These are phyloP conservation scores for Neurospora sp. DNA, from an alignment of 495 filamentous ascomycete genomes.

Conservation along the genomic window DNA sequence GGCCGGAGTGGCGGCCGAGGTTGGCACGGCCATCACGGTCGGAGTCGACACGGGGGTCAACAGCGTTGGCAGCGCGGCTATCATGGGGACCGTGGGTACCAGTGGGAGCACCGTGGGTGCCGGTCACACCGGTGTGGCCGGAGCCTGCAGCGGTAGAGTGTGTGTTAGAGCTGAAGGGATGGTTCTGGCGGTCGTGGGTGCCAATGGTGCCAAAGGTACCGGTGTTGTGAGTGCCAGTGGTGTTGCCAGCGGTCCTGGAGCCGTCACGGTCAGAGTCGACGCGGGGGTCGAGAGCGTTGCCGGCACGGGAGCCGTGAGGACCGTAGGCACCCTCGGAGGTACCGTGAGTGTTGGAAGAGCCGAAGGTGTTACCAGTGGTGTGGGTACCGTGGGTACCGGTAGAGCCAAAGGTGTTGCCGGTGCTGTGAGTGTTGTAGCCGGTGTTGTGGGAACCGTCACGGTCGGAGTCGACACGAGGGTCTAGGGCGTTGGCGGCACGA, in stretches of 20 bases:
- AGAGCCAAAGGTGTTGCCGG: constrained; percentile 1
- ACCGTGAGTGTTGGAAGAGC: constrained; percentile 1
- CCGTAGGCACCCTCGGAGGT: not conserved
- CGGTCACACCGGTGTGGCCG: constrained; percentile 22
- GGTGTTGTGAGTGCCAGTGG: constrained; percentile 7
- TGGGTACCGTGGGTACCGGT: not conserved
- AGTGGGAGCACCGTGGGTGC: constrained; percentile 16
- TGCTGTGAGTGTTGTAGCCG: constrained; percentile 9
- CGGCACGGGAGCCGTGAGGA: constrained; percentile 13
- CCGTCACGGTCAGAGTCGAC: constrained; percentile 30
- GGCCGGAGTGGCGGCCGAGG: constrained; percentile 10
- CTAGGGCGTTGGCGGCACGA: constrained; percentile 10
- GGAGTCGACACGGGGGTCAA: constrained; percentile 38
- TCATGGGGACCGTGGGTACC: constrained; percentile 36
- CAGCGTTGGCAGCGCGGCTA: constrained; percentile 46
- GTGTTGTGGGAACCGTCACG: not conserved
- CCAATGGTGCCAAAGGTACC: constrained; percentile 6
- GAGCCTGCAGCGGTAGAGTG: constrained; percentile 17
- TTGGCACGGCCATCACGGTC: constrained; percentile 29
- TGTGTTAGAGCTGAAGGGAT: constrained; percentile 8
- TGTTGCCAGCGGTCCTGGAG: constrained; percentile 8
- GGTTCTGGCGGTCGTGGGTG: not conserved
- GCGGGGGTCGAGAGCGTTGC: constrained; percentile 39
- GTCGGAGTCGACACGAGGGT: constrained; percentile 11
- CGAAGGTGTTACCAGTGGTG: constrained; percentile 5